A percentile compares a stretch with the other conserved stretches of the same genome.
phyloP scores from a whole-genome alignment of 78 protist species.

The Dictyostelium purpureum region DNA sequence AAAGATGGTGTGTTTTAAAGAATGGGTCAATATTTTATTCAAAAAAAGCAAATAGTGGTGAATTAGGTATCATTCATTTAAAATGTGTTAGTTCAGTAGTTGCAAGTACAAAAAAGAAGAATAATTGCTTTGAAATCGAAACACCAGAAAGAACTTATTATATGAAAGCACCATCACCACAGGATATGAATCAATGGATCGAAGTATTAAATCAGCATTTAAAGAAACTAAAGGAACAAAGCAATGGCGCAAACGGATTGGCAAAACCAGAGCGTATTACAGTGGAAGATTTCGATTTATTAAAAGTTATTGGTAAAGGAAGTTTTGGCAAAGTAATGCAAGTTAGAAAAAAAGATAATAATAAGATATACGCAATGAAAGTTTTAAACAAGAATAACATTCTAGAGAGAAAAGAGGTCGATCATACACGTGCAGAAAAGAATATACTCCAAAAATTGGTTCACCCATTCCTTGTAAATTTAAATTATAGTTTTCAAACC shows the following conservation, averaged over 20 bases:
- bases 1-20: constrained; percentile 84
- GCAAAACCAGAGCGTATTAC: not conserved
- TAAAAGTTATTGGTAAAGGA: constrained; percentile 88
- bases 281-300: constrained; percentile 84
- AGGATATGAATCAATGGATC: constrained; percentile 73
- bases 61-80: constrained; percentile 68
- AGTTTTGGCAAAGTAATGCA: constrained; percentile 91
- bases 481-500: constrained; percentile 91
- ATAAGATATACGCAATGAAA: constrained; percentile 79
- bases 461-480: constrained; percentile 89
- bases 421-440: constrained; percentile 84
- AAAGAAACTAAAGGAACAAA: not conserved
- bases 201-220: constrained; percentile 2
- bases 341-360: constrained; percentile 83
- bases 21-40: constrained; percentile 73
- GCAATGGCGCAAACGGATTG: not conserved
- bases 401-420: constrained; percentile 75
- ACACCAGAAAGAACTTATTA: constrained; percentile 72
- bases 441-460: constrained; percentile 74
- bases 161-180: constrained; percentile 54
- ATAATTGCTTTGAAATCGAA: constrained; percentile 73
- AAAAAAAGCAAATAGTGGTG: constrained; percentile 73
- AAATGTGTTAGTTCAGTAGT: constrained; percentile 17
- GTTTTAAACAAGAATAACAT: constrained; percentile 79
- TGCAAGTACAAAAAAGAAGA: constrained; percentile 45